A percentile compares a stretch with the other conserved stretches of the same genome.
Conservation (phyloP, 1,284 basidiomycete species). For the Ganoderma sp. region DNA sequence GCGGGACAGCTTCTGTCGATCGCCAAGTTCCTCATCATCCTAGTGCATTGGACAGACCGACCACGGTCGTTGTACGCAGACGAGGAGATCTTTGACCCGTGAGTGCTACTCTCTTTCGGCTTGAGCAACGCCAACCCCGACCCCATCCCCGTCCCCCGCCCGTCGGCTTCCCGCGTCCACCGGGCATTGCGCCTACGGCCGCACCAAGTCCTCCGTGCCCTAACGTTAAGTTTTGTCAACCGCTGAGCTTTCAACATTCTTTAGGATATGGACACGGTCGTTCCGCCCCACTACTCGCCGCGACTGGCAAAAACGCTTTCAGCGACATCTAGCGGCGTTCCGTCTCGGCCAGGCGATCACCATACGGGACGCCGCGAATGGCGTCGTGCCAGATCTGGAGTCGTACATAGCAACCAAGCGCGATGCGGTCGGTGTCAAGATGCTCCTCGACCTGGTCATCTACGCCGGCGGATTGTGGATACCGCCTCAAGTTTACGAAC, state of each 20-base stretch:
- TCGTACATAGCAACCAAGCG: slow-evolving; percentile 53
- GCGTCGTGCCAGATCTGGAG: slow-evolving; percentile 48
- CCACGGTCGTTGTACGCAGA: slow-evolving; percentile 30
- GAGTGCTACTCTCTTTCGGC: slow-evolving; percentile 24
- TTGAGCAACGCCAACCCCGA: slow-evolving; percentile 4
- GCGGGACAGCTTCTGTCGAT: slow-evolving; percentile 56
- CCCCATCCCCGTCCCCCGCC: background rate
- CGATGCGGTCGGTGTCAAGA: slow-evolving; percentile 53
- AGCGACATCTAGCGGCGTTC: slow-evolving; percentile 39
- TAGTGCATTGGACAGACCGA: slow-evolving; percentile 42
- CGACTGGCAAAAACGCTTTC: slow-evolving; percentile 41
- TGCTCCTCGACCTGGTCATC: slow-evolving; percentile 61
- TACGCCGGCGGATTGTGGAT: slow-evolving; percentile 55
- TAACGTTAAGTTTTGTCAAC: background rate
- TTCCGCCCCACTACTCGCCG: slow-evolving; percentile 29
- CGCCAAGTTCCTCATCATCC: slow-evolving; percentile 54
- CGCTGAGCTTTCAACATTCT: background rate
- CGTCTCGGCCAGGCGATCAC: slow-evolving; percentile 35
- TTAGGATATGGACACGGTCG: slow-evolving; percentile 32
- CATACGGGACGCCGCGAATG: slow-evolving; percentile 34
- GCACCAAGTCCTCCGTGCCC: slow-evolving; percentile 9
- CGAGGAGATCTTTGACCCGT: slow-evolving; percentile 37
- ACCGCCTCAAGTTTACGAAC: slow-evolving; percentile 42
- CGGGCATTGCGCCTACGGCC: background rate
- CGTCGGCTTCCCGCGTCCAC: slow-evolving; percentile 9